Conservation (phyloP, 768 basidiomycete species). For the Pholiota molesta region DNA sequence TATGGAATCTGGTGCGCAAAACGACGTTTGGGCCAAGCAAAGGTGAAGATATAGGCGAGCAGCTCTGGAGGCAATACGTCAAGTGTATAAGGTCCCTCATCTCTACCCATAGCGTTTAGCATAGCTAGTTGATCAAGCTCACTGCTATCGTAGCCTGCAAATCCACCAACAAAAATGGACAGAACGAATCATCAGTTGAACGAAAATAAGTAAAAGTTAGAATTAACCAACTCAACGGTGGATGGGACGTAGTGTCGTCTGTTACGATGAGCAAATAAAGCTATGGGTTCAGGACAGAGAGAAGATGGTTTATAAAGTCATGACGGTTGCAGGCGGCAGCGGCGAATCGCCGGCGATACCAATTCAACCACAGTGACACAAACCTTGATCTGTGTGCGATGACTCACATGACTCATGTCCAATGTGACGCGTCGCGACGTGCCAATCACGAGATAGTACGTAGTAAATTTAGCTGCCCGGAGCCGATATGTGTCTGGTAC, state of each 20-base stretch:
- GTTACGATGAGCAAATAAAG: neutral
- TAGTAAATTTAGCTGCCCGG: no score
- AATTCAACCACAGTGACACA: neutral
- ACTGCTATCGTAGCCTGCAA: neutral
- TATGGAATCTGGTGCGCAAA: constrained; percentile 28
- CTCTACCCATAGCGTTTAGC: neutral
- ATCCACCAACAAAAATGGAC: neutral
- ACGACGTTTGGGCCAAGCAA: constrained; percentile 23
- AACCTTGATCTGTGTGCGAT: neutral
- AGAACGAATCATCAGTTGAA: neutral
- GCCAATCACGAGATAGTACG: neutral
- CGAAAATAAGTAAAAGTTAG: neutral
- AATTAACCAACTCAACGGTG: neutral
- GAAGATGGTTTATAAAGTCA: neutral
- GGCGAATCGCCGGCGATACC: neutral
- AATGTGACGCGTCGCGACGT: neutral
- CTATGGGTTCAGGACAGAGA: neutral
- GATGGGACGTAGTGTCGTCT: neutral
- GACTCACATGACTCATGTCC: neutral
- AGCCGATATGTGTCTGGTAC: no score
- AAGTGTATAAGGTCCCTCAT: neutral
- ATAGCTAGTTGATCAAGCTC: neutral
- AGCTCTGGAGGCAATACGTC: constrained; percentile 10
- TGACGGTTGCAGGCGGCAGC: neutral
- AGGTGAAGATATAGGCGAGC: constrained; percentile 26